Evolutionary conservation across 768 basidiomycete species (phyloP), one percentile per base, ranked within the genome.

Genomic region (Termitomyces sp.): DNA sequence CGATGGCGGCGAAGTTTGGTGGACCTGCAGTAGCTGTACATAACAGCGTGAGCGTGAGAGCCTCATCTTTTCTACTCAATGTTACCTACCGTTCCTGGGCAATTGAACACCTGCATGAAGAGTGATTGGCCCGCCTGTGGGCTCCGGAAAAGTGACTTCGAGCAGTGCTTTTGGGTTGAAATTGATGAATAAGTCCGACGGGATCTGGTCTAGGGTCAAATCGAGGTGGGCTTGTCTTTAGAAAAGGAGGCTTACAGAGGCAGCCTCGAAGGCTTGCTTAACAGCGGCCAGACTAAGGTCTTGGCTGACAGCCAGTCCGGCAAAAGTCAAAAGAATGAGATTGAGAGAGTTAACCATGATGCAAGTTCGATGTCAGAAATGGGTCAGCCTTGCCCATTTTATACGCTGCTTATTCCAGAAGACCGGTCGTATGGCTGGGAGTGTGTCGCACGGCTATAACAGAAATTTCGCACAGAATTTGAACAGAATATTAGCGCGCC

Each of bases 111-210:
- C 77, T 15, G 75, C 74, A 55, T 74, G 71, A 8, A 78, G 67
- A 0, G 71, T 73, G 52, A 76, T 73, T 16, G 74, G 65, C 3
- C 60, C 50, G 7, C 67, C 69, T 18, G 53, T 57, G 3, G 69
- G 54, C 56, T 77, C 15, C 16, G 22, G 75, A 51, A 78, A 73
- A 11, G 71, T 71, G 8, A 76, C 76, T 57, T 76, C 73, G 12
- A 78, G 71, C n/a, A 77, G 67, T 7, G 69, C 69, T 16, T 53
- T 70, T 0, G 77, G 78, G 45, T 77, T 60, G 66, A 78, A 79
- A 9, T 59, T 64, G 36, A 78, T 65, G 18, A 57, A 55, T 53
- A 76, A 56, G 62, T 73, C 69, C 1, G 45, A 52, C 15, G 77
- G 74, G 50, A 79, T 71, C 78, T 79, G 32, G 24, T 52, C 28